A percentile compares a stretch with the other conserved stretches of the same genome.
phyloP scores from a whole-genome alignment of 306 rosid genomes.

The Acmispon strigosus region DNA sequence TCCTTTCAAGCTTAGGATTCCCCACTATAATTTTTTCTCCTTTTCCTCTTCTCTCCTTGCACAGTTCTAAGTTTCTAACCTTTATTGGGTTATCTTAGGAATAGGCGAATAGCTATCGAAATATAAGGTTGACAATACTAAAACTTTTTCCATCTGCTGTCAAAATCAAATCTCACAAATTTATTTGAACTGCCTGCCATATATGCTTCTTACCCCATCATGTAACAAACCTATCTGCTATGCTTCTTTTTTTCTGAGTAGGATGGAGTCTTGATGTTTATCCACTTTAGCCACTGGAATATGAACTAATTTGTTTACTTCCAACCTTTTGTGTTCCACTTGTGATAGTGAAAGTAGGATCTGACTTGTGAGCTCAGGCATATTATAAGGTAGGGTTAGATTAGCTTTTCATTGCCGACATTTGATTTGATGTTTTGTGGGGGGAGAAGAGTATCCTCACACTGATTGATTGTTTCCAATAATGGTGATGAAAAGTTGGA shows the following conservation, averaged over 20 bases:
- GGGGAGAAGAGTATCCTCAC: slow-evolving; percentile 28
- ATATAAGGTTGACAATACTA: slow-evolving; percentile 43
- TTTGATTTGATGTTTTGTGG: slow-evolving; percentile 41
- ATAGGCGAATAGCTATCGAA: slow-evolving; percentile 38
- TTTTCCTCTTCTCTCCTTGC: slow-evolving; percentile 31
- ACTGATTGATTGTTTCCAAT: slow-evolving; percentile 30
- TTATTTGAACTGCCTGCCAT: slow-evolving; percentile 51
- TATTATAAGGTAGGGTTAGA: slow-evolving; percentile 28
- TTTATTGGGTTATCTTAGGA: slow-evolving; percentile 38
- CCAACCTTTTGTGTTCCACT: slow-evolving; percentile 23
- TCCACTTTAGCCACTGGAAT: slow-evolving; percentile 33
- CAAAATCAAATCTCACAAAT: slow-evolving; percentile 38
- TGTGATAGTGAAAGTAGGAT: slow-evolving; percentile 31
- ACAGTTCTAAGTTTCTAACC: slow-evolving; percentile 16
- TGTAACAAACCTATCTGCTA: slow-evolving; percentile 22
- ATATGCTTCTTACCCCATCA: slow-evolving; percentile 37
- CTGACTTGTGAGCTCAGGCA: slow-evolving; percentile 24
- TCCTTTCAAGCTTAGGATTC: slow-evolving; percentile 65
- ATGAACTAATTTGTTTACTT: slow-evolving; percentile 19
- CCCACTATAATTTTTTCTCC: slow-evolving; percentile 52
- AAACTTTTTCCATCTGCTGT: slow-evolving; percentile 27
- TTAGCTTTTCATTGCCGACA: slow-evolving; percentile 34
- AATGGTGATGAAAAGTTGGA: slow-evolving; percentile 34
- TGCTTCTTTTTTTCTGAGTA: slow-evolving; percentile 8
- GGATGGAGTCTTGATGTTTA: slow-evolving; percentile 42